phyloP scores from a whole-genome alignment of 257 asterid genomes.

The Cinchona pubescens region DNA sequence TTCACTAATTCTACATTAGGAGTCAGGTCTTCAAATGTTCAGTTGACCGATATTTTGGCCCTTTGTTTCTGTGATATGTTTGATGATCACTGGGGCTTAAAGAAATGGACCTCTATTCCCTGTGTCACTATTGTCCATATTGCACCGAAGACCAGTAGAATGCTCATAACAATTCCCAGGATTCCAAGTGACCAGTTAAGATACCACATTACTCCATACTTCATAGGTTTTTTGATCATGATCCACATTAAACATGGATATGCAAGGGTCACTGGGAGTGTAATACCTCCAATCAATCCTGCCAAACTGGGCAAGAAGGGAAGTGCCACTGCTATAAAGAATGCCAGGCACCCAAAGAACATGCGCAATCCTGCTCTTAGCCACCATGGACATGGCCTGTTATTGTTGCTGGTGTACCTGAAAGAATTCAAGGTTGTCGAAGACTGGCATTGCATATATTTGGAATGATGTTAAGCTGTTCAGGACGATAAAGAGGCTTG shows the following conservation, averaged over 20 bases:
- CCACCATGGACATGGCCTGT: slow-evolving; percentile 85
- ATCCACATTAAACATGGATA: slow-evolving; percentile 91
- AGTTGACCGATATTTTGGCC: not conserved
- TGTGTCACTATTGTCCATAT: slow-evolving; percentile 67
- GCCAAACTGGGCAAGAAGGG: slow-evolving; percentile 76
- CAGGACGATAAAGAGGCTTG: slow-evolving; percentile 64
- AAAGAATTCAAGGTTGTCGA: slow-evolving; percentile 85
- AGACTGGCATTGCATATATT: slow-evolving; percentile 89
- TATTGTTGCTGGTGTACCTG: slow-evolving; percentile 66
- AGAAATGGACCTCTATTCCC: slow-evolving; percentile 67
- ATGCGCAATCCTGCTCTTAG: slow-evolving; percentile 48
- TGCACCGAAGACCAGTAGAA: slow-evolving; percentile 62
- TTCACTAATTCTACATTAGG: not conserved
- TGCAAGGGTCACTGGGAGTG: slow-evolving; percentile 79
- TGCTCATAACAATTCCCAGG: slow-evolving; percentile 59
- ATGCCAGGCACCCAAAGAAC: slow-evolving; percentile 69
- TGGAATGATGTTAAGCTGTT: slow-evolving; percentile 83
- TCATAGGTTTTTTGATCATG: slow-evolving; percentile 54
- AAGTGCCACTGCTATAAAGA: slow-evolving; percentile 76
- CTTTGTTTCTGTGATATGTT: not conserved
- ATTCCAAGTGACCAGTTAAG: slow-evolving; percentile 69
- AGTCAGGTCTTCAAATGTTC: not conserved
- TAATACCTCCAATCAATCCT: slow-evolving; percentile 71
- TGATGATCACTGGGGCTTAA: slow-evolving; percentile 52
- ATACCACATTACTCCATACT: slow-evolving; percentile 54